phyloP scores from a whole-genome alignment of 176 grass and related monocot genomes.

The Oropetium thomaeum region DNA sequence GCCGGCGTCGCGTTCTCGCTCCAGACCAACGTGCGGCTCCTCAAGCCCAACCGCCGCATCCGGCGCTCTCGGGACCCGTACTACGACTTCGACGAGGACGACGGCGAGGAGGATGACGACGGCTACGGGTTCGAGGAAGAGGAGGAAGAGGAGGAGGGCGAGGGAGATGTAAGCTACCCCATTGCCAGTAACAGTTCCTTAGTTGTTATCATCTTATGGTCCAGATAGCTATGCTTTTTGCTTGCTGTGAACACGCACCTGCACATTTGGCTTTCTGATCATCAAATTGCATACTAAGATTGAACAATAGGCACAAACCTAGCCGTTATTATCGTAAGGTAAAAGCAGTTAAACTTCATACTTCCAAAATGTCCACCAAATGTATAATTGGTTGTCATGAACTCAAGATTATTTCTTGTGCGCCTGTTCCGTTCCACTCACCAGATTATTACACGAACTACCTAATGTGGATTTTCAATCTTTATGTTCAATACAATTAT shows the following conservation, averaged over 20 bases:
- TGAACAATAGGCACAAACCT: not conserved
- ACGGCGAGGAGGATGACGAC: constrained; percentile 3
- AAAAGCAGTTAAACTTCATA: not conserved
- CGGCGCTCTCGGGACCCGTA: constrained; percentile 51
- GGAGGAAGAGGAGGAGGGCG: constrained; percentile 25
- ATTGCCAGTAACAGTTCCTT: not conserved
- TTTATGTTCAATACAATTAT: not conserved
- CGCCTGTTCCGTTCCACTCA: not conserved
- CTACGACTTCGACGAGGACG: constrained; percentile 50
- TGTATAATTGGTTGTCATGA: not conserved
- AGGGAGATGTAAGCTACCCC: constrained; percentile 35
- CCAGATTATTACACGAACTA: not conserved
- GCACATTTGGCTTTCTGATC: not conserved
- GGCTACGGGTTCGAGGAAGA: constrained; percentile 39
- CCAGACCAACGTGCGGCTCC: constrained; percentile 44
- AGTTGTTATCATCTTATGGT: not conserved
- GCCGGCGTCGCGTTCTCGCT: constrained; percentile 43
- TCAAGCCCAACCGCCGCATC: constrained; percentile 50
- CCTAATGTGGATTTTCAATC: not conserved
- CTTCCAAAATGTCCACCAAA: not conserved
- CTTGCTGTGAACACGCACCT: not conserved
- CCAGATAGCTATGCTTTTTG: not conserved
- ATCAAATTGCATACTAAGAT: not conserved
- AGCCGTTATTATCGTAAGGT: not conserved
- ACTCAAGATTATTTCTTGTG: not conserved